Evolutionary conservation across 306 rosid genomes (phyloP).

Genomic region (Datisca glomerata): DNA sequence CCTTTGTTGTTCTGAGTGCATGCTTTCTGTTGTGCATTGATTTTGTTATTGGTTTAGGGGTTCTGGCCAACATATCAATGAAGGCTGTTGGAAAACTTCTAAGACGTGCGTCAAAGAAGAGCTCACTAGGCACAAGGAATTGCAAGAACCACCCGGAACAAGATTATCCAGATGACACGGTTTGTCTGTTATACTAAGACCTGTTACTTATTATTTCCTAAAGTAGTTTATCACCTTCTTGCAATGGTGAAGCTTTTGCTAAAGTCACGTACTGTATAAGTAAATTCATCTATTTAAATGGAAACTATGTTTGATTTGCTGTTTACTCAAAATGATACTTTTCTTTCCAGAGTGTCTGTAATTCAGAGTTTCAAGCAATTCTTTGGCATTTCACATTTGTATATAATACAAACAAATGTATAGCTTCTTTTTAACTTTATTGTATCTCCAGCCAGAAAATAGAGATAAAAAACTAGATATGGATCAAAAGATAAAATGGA

Average conservation of each 20-base stretch:
- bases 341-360: too few relatives aligned
- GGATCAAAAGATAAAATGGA: conserved; percentile 19
- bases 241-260: too few relatives aligned
- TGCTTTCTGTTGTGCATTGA: neutral
- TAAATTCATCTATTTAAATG: too few relatives aligned
- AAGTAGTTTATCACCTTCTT: too few relatives aligned
- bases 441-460: conserved; percentile 26
- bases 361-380: too few relatives aligned
- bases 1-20: neutral
- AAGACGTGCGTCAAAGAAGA: conserved; percentile 15
- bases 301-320: too few relatives aligned
- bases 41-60: conserved; percentile 18
- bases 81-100: conserved; percentile 30
- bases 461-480: conserved; percentile 15
- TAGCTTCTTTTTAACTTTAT: conserved; percentile 12
- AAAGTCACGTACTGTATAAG: too few relatives aligned
- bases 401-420: too few relatives aligned
- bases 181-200: conserved; percentile 10
- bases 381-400: too few relatives aligned
- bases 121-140: conserved; percentile 16
- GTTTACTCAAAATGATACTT: too few relatives aligned
- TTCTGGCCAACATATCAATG: conserved; percentile 24
- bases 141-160: conserved; percentile 2
- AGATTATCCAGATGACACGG: conserved; percentile 19
- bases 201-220: neutral